Conservation (phyloP, 495 filamentous ascomycete species). For the Pyronema omphalodes region DNA sequence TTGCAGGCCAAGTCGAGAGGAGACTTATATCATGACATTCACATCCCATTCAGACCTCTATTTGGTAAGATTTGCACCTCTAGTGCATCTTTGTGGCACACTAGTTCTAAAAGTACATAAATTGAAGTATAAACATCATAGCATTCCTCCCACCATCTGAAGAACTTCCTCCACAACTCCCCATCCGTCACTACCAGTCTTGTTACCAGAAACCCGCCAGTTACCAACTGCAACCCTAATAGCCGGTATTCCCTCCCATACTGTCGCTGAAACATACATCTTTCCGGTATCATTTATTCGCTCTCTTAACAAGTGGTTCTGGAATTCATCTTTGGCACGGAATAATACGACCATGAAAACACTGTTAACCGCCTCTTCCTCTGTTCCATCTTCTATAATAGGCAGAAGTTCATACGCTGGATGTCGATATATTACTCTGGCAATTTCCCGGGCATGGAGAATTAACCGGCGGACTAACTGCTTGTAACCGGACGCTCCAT, state of each 20-base stretch:
- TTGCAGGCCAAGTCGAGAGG: too few species aligned
- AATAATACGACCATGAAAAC: conserved; percentile 71
- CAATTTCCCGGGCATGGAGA: conserved; percentile 46
- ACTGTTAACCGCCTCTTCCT: conserved; percentile 27
- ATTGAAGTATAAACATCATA: not conserved
- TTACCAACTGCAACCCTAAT: conserved; percentile 67
- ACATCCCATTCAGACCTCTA: not conserved
- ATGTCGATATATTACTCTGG: conserved; percentile 40
- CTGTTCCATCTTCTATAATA: conserved; percentile 12
- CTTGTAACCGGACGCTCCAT: conserved; percentile 51
- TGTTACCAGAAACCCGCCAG: conserved; percentile 46
- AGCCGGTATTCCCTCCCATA: conserved; percentile 53
- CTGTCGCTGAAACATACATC: conserved; percentile 70
- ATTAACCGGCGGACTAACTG: conserved; percentile 58
- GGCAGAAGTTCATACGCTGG: conserved; percentile 50
- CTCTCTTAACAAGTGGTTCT: conserved; percentile 47
- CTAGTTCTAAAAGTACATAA: too few species aligned
- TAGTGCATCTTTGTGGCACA: too few species aligned
- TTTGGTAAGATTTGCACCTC: not conserved
- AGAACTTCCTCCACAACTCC: conserved; percentile 28
- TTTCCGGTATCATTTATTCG: conserved; percentile 55
- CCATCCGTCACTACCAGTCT: conserved; percentile 31
- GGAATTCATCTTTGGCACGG: conserved; percentile 43
- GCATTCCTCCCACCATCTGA: conserved; percentile 2
- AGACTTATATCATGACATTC: too few species aligned